These are phyloP conservation scores for Piper betle DNA, from an alignment of 164 flowering plant genomes.

Conservation along the genomic window DNA sequence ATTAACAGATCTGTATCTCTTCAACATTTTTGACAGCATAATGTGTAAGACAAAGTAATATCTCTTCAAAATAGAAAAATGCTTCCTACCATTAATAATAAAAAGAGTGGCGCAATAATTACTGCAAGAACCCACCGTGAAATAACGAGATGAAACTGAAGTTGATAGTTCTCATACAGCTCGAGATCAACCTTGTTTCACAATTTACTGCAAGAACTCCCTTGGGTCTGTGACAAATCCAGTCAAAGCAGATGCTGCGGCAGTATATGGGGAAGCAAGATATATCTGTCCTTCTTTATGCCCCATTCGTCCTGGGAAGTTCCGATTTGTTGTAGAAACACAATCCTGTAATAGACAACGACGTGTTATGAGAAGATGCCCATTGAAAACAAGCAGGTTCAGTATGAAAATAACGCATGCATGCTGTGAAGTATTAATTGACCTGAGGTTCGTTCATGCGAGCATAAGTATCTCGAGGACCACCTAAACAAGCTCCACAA, in stretches of 20 bases:
- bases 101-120: no score
- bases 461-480: constrained; percentile 97
- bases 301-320: constrained; percentile 98
- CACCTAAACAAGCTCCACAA: constrained; percentile 98
- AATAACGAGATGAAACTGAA: no score
- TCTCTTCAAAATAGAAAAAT: no score
- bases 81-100: no score
- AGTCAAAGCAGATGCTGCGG: constrained; percentile 96
- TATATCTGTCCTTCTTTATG: constrained; percentile 95
- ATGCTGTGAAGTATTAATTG: constrained; percentile 12
- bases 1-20: no score
- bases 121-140: no score
- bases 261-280: constrained; percentile 91
- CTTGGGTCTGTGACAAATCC: constrained; percentile 96
- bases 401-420: background rate
- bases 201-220: constrained; percentile 62
- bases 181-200: background rate
- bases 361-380: background rate
- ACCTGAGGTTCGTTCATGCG: constrained; percentile 91
- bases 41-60: no score
- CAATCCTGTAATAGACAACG: constrained; percentile 40
- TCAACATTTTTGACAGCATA: no score
- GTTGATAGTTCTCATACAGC: background rate
- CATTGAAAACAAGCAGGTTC: background rate
- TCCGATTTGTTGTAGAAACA: constrained; percentile 92